Evolutionary conservation across 441 rosid genomes (phyloP).

Genomic region (Erodium texanum): DNA sequence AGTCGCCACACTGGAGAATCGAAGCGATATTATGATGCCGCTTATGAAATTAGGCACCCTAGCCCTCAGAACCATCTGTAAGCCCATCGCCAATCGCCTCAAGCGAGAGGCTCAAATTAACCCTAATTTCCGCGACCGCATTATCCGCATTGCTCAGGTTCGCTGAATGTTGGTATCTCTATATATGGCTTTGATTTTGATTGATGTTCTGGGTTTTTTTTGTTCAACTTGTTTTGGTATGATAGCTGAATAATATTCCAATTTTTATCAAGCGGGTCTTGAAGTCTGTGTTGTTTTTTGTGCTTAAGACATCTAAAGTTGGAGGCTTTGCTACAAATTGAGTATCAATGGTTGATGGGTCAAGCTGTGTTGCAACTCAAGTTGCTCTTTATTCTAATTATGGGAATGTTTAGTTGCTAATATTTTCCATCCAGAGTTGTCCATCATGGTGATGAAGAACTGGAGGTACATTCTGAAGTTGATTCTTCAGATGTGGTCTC

Average conservation of each 20-base stretch:
- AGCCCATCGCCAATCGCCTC: conserved; percentile 69
- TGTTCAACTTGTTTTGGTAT: no score
- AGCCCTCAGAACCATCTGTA: conserved; percentile 61
- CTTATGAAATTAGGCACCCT: conserved; percentile 62
- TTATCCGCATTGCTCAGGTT: conserved; percentile 73
- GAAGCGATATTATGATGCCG: conserved; percentile 42
- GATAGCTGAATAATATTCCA: no score
- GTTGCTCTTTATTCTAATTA: no score
- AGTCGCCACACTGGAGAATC: neutral
- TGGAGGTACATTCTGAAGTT: neutral
- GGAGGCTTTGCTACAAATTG: neutral
- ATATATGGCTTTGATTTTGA: conserved; percentile 1
- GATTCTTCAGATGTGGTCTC: neutral
- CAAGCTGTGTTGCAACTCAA: no score
- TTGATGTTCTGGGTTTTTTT: neutral
- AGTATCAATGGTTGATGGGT: neutral
- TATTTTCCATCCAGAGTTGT: neutral
- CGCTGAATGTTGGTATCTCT: neutral
- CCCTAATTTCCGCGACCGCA: conserved; percentile 58
- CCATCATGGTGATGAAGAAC: neutral
- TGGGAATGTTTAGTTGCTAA: neutral
- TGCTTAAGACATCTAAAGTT: neutral
- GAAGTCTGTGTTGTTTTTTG: neutral
- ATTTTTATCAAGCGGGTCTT: neutral
- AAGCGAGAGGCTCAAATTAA: conserved; percentile 63